Percentiles rank a stretch among this genome's conserved stretches.
These are phyloP conservation scores for Dioscorea cayenensis DNA, from an alignment of 116 monocot species.

Conservation along the genomic window DNA sequence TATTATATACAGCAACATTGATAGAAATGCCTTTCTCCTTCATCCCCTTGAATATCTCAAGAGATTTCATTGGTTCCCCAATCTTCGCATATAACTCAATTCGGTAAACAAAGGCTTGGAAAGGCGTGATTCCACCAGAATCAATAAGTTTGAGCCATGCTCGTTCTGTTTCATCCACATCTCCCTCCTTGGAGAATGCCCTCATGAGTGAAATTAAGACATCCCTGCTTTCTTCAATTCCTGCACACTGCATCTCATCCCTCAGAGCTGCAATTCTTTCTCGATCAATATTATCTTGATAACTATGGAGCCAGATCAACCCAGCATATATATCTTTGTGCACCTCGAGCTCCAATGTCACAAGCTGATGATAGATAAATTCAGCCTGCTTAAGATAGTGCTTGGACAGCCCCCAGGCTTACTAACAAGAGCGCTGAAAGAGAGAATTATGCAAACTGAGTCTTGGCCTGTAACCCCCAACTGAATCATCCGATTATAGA, in stretches of 20 bases:
- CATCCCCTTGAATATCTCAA: constrained; percentile 78
- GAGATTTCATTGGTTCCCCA: constrained; percentile 60
- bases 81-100: constrained; percentile 70
- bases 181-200: constrained; percentile 67
- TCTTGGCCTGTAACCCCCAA: constrained; percentile 68
- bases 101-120: constrained; percentile 65
- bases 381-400: constrained; percentile 77
- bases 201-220: constrained; percentile 74
- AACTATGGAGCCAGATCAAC: constrained; percentile 90
- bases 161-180: constrained; percentile 58
- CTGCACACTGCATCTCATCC: constrained; percentile 48
- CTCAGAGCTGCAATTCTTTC: constrained; percentile 54
- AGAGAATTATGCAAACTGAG: constrained; percentile 87
- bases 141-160: constrained; percentile 57
- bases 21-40: constrained; percentile 16
- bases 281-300: constrained; percentile 68
- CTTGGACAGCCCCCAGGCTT: constrained; percentile 45
- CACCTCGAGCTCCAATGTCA: constrained; percentile 44
- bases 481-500: constrained; percentile 89
- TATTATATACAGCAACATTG: constrained; percentile 56
- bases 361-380: constrained; percentile 69
- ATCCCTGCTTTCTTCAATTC: constrained; percentile 52
- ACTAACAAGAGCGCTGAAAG: constrained; percentile 60
- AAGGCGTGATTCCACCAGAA: constrained; percentile 37
- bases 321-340: constrained; percentile 71